Evolutionary conservation across 192 early-diverging fungal genomes (phyloP), one percentile per base, ranked within the genome.

Genomic region (Geranomyces variabilis): DNA sequence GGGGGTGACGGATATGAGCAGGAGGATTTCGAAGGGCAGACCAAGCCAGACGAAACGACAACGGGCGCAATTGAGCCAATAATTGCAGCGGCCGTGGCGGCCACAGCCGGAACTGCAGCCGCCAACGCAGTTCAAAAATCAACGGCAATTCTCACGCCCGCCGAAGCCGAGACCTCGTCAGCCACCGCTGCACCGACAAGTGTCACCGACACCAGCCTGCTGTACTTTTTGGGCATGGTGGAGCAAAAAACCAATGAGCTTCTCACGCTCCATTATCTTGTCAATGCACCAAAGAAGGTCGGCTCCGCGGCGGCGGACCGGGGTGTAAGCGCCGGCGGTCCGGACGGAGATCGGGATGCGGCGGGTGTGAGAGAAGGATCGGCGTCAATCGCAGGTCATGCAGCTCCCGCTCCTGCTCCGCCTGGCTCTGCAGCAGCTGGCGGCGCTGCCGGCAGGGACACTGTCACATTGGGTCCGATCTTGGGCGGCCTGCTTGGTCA

Each of bases 171-270:
- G 36, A 41, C 36, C 36, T 10, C 36, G 36, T 41, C 10, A 10
- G 36, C 36, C 36, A 30, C 29, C 43, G 19, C 28, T 9, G 55
- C 45, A n/a, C 36, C 57, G 29, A 61, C 69, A 21, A 75, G 70
- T 53, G 80, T 83, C 22, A 80, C 80, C 15, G 84, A 86, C 61
- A 74, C 61, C 29, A 83, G 78, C 58, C 77, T 86, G 58, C 48
- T 85, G n/a, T 63, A 75, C 26, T 80, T 70, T 56, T 70, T 86
- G 6, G 84, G 84, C 24, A 70, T 81, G 13, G 68, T 86, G 44
- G 84, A 86, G 66, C 81, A 81, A 41, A 86, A 86, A 63, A 71
- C 81, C 10, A 86, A 86, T 70, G 84, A 86, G 57, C 72, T 86
- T 1, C 68, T 86, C 28, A 86, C 81, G 7, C 49, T 86, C n/a